These are phyloP conservation scores for Decorospora gaudefroyi DNA, from an alignment of 2,329 filamentous ascomycete genomes.

Conservation along the genomic window DNA sequence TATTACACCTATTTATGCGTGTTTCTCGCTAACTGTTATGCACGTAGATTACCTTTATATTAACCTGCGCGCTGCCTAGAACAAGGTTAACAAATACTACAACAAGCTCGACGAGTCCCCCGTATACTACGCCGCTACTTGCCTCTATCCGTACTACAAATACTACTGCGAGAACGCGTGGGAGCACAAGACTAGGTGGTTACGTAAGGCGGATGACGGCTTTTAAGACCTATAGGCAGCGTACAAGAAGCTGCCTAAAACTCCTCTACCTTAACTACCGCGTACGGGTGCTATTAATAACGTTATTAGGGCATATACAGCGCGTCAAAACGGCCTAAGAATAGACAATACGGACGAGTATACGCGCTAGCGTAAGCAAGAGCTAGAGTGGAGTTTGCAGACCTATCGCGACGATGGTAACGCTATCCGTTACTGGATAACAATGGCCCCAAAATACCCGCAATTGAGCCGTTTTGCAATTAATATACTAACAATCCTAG, in stretches of 20 bases:
- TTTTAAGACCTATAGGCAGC: neutral
- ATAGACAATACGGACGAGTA: conserved; percentile 1
- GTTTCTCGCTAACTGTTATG: no score
- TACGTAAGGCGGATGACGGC: neutral
- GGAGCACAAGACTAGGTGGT: conserved; percentile 1
- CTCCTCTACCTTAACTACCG: neutral
- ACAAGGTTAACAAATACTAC: conserved; percentile 1
- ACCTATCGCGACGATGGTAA: neutral
- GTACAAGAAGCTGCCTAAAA: neutral
- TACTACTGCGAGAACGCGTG: conserved; percentile 5
- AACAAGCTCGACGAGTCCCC: conserved; percentile 6
- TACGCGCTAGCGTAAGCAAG: conserved; percentile 5
- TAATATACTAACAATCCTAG: conserved; percentile 1
- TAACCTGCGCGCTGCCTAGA: no score
- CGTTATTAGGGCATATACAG: neutral
- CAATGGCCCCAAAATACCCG: conserved; percentile 1
- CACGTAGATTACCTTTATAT: no score
- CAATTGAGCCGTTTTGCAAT: conserved; percentile 1
- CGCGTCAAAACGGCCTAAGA: neutral
- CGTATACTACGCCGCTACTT: no score
- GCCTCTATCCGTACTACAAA: no score
- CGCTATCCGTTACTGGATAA: conserved; percentile 4
- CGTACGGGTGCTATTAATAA: neutral
- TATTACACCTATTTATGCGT: no score
- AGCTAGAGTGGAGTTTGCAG: conserved; percentile 7